These are phyloP conservation scores for Sindora glabra DNA, from an alignment of 306 rosid species.

Conservation along the genomic window DNA sequence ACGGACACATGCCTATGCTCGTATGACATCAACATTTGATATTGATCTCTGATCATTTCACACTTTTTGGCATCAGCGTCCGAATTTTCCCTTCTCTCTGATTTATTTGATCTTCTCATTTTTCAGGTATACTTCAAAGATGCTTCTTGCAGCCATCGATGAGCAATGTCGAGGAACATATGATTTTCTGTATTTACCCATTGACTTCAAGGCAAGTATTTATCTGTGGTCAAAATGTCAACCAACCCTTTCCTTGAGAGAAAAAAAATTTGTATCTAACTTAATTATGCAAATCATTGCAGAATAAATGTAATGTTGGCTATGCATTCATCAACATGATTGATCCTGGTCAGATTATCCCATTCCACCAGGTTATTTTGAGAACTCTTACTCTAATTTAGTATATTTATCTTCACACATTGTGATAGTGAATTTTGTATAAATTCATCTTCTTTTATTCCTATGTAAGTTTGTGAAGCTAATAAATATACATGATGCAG, in stretches of 20 bases:
- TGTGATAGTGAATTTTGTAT: too few relatives aligned
- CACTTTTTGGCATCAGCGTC: too few relatives aligned
- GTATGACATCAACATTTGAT: too few relatives aligned
- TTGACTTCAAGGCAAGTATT: slow-evolving; percentile 57
- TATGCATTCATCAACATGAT: slow-evolving; percentile 76
- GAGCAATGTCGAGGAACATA: slow-evolving; percentile 55
- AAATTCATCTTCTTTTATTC: too few relatives aligned
- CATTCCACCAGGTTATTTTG: slow-evolving; percentile 48
- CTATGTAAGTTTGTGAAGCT: too few relatives aligned
- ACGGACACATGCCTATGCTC: too few relatives aligned
- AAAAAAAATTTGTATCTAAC: not conserved
- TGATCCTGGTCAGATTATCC: slow-evolving; percentile 52
- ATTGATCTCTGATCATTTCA: too few relatives aligned
- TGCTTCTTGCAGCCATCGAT: slow-evolving; percentile 60
- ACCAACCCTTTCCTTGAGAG: not conserved
- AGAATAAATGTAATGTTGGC: slow-evolving; percentile 83
- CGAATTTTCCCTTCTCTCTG: too few relatives aligned
- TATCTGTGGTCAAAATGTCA: not conserved
- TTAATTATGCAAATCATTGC: slow-evolving; percentile 12
- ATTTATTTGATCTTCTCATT: not conserved
- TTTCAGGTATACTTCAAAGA: slow-evolving; percentile 68
- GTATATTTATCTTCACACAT: not conserved
- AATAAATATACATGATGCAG: slow-evolving; percentile 16
- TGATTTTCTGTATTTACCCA: slow-evolving; percentile 70
- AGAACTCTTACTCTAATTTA: not conserved